Conservation (phyloP, 2,329 filamentous ascomycete species). For the Xylariaceae sp. region DNA sequence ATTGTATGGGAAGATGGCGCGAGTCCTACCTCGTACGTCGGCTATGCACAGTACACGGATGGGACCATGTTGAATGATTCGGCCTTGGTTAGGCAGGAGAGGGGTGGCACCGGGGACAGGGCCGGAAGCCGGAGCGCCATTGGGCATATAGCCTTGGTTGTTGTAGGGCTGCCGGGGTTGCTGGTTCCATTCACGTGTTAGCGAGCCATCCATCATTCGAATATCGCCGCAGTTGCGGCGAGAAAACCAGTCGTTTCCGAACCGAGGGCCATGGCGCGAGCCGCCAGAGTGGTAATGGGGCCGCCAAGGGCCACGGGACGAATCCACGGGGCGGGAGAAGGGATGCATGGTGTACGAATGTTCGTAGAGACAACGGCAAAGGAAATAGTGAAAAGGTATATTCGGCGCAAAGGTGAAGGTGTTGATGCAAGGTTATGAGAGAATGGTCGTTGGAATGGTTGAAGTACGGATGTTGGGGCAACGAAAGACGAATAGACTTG, state of each 20-base stretch:
- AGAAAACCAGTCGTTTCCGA: slow-evolving; percentile 1
- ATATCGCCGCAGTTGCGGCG: slow-evolving; percentile 16
- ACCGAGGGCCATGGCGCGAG: not conserved
- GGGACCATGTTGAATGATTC: slow-evolving; percentile 59
- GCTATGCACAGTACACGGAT: slow-evolving; percentile 65
- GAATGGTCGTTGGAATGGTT: not conserved
- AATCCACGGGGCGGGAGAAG: not conserved
- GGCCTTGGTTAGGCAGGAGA: slow-evolving; percentile 62
- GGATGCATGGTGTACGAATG: slow-evolving; percentile 5
- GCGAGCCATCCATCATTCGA: slow-evolving; percentile 14
- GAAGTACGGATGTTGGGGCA: not conserved
- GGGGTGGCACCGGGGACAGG: slow-evolving; percentile 56
- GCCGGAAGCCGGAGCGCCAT: slow-evolving; percentile 50
- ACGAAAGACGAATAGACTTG: not conserved
- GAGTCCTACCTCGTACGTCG: slow-evolving; percentile 60
- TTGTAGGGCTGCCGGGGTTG: slow-evolving; percentile 39
- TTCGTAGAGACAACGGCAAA: not conserved
- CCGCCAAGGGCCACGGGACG: not conserved
- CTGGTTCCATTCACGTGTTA: slow-evolving; percentile 23
- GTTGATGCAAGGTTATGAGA: not conserved
- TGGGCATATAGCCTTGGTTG: slow-evolving; percentile 57
- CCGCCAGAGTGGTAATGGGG: not conserved
- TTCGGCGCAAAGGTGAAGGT: not conserved
- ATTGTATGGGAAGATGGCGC: slow-evolving; percentile 3
- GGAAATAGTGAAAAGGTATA: not conserved